These are phyloP conservation scores for Monilinia laxa DNA, from an alignment of 2,329 filamentous ascomycete genomes.

Conservation along the genomic window DNA sequence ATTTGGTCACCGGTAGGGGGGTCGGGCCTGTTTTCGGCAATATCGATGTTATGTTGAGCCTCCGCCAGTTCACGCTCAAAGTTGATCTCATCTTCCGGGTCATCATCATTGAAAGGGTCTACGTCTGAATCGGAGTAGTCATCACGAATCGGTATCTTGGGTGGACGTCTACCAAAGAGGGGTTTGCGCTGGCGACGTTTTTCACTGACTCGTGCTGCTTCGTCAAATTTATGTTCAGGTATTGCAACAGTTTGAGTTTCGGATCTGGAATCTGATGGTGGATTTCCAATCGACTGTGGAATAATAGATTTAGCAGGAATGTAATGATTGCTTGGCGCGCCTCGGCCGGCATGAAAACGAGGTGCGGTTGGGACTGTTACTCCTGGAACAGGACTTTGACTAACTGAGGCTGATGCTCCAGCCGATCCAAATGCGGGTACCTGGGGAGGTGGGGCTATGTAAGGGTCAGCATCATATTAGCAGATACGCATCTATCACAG, in stretches of 20 bases:
- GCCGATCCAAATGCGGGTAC: conserved; percentile 55
- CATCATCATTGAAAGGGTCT: conserved; percentile 39
- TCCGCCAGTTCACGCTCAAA: conserved; percentile 39
- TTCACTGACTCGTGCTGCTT: background rate
- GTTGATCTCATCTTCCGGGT: conserved; percentile 34
- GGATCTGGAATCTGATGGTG: background rate
- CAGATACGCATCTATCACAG: background rate
- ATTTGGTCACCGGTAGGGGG: conserved; percentile 25
- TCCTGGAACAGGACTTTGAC: conserved; percentile 31
- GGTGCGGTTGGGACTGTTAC: conserved; percentile 37
- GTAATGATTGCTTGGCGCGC: conserved; percentile 6
- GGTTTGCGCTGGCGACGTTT: conserved; percentile 27
- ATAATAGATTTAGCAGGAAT: conserved; percentile 2
- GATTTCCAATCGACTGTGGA: conserved; percentile 1
- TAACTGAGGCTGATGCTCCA: conserved; percentile 7
- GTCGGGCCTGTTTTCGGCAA: conserved; percentile 30
- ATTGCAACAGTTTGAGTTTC: background rate
- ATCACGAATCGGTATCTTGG: conserved; percentile 25
- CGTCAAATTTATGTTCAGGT: conserved; percentile 13
- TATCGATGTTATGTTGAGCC: conserved; percentile 31
- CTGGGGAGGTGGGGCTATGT: conserved; percentile 48
- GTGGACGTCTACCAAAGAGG: conserved; percentile 29
- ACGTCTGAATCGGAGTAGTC: conserved; percentile 34
- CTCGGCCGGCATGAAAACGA: conserved; percentile 25
- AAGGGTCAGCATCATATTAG: background rate